These are phyloP conservation scores for Aplosporella prunicola DNA, from an alignment of 2,329 filamentous ascomycete species.

Conservation along the genomic window DNA sequence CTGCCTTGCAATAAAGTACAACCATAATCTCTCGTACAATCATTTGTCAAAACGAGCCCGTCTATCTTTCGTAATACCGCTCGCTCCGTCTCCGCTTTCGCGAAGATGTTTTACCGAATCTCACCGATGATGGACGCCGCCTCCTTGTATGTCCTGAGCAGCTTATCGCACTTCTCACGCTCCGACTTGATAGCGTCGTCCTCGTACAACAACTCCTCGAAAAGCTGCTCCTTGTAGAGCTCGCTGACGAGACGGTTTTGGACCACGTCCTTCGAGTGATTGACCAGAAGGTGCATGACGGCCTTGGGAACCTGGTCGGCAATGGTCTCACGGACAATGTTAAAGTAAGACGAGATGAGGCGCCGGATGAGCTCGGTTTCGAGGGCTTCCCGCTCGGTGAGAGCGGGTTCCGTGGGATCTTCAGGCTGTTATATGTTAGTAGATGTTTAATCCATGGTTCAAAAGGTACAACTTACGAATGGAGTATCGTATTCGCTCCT, in stretches of 20 bases:
- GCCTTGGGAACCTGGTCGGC: constrained; percentile 98
- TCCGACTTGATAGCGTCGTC: constrained; percentile 97
- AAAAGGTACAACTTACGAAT: constrained; percentile 44
- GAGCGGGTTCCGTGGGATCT: constrained; percentile 61
- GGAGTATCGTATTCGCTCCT: constrained; percentile 41
- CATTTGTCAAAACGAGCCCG: no score
- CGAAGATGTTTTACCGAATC: constrained; percentile 57
- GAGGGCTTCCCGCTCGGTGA: constrained; percentile 92
- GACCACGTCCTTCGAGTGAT: constrained; percentile 95
- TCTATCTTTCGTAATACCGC: no score
- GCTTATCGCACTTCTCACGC: constrained; percentile 94
- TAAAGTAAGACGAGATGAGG: constrained; percentile 97
- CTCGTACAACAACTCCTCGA: constrained; percentile 90
- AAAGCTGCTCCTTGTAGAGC: constrained; percentile 84
- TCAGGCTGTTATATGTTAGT: constrained; percentile 21
- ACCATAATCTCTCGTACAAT: no score
- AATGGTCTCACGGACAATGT: constrained; percentile 97
- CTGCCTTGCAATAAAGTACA: no score
- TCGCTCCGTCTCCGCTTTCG: no score
- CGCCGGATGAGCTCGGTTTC: constrained; percentile 96
- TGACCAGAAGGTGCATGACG: constrained; percentile 96
- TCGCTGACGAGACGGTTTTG: constrained; percentile 95
- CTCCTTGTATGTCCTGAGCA: constrained; percentile 91
- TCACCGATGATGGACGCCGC: constrained; percentile 97
- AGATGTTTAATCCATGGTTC: background rate